Conservation (phyloP, 179 eudicot genomes). For the Silene noctiflora region DNA sequence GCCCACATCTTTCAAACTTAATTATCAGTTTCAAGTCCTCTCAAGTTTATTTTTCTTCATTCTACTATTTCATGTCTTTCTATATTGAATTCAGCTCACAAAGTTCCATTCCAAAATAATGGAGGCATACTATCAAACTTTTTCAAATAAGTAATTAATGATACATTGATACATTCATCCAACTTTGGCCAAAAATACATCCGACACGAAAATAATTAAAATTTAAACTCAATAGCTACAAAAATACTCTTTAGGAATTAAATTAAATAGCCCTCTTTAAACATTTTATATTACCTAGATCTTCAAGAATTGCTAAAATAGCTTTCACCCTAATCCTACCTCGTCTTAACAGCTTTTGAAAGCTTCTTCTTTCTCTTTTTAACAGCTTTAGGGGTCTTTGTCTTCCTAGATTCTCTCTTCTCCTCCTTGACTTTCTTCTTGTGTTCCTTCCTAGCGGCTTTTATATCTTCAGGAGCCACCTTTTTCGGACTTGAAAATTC, state of each 20-base stretch:
- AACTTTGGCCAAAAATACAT: too few species aligned
- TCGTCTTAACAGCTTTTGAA: slow-evolving; percentile 73
- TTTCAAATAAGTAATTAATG: too few species aligned
- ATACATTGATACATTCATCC: too few species aligned
- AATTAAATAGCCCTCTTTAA: neutral
- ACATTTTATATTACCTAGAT: neutral
- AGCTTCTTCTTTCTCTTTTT: slow-evolving; percentile 94
- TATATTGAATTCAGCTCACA: too few species aligned
- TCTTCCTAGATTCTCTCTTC: slow-evolving; percentile 84
- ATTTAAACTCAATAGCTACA: neutral
- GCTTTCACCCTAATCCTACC: slow-evolving; percentile 32
- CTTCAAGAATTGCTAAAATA: neutral
- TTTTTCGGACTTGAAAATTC: slow-evolving; percentile 17
- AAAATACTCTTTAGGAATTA: neutral
- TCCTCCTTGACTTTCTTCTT: slow-evolving; percentile 97
- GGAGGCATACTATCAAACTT: too few species aligned
- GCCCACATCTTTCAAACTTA: too few species aligned
- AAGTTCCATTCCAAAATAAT: too few species aligned
- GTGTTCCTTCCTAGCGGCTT: slow-evolving; percentile 82
- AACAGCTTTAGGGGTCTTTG: slow-evolving; percentile 67
- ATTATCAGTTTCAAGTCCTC: too few species aligned
- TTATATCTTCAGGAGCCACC: slow-evolving; percentile 47
- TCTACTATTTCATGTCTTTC: too few species aligned
- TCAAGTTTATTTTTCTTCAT: too few species aligned
- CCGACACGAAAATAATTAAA: too few species aligned